Percentiles rank a stretch among this genome's conserved stretches.
These are phyloP conservation scores for Daldinia sp. DNA, from an alignment of 2,329 filamentous ascomycete species.

Conservation along the genomic window DNA sequence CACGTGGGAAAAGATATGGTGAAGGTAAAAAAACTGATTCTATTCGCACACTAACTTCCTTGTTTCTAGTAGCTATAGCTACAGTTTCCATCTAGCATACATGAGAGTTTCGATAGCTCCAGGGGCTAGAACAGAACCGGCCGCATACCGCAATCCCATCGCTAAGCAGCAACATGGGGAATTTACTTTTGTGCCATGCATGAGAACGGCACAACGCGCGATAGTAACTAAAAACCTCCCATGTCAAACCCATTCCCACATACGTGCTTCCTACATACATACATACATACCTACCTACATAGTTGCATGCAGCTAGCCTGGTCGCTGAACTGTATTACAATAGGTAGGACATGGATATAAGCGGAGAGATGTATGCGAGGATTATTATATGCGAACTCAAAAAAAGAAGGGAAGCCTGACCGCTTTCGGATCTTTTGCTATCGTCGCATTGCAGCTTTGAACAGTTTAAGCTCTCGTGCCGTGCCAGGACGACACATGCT, in stretches of 20 bases:
- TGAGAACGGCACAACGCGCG: slow-evolving; percentile 38
- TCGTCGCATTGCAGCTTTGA: slow-evolving; percentile 38
- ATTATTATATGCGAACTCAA: slow-evolving; percentile 5
- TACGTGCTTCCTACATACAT: slow-evolving; percentile 10
- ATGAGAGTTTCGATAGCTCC: slow-evolving; percentile 23
- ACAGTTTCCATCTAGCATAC: slow-evolving; percentile 1
- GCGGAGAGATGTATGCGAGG: not conserved
- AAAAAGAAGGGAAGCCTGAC: slow-evolving; percentile 12
- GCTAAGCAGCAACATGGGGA: slow-evolving; percentile 25
- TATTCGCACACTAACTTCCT: slow-evolving; percentile 22
- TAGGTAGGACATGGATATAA: slow-evolving; percentile 15
- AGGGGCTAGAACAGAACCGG: slow-evolving; percentile 26
- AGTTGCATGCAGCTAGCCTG: slow-evolving; percentile 6
- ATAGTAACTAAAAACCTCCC: slow-evolving; percentile 1
- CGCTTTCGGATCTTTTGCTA: slow-evolving; percentile 24
- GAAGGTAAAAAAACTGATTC: slow-evolving; percentile 12
- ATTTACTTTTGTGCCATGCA: slow-evolving; percentile 27
- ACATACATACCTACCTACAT: no score
- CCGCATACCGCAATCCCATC: slow-evolving; percentile 12
- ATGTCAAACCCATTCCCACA: slow-evolving; percentile 9
- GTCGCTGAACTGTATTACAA: slow-evolving; percentile 3
- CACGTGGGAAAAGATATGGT: slow-evolving; percentile 14
- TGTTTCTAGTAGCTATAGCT: slow-evolving; percentile 3
- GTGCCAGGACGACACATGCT: slow-evolving; percentile 32
- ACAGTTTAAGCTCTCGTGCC: slow-evolving; percentile 32